Evolutionary conservation across 345 rosid species (phyloP).

Genomic region (Noccaea caerulescens): DNA sequence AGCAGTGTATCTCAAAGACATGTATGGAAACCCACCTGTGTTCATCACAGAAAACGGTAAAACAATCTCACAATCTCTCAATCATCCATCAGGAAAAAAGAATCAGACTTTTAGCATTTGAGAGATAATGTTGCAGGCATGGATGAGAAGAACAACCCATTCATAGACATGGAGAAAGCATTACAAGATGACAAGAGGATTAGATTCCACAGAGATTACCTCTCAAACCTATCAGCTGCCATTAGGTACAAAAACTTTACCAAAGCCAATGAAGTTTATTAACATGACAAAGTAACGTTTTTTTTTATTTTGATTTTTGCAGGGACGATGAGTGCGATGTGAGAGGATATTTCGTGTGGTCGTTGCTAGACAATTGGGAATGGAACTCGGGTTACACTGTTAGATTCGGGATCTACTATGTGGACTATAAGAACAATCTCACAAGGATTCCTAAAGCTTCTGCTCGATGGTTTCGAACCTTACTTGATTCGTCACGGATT

Average conservation of each 20-base stretch:
- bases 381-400: conserved; percentile 95
- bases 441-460: conserved; percentile 88
- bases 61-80: not conserved
- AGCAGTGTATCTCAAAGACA: conserved; percentile 64
- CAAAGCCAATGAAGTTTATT: not conserved
- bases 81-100: not conserved
- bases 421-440: conserved; percentile 75
- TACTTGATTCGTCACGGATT: conserved; percentile 42
- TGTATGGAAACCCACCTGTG: conserved; percentile 76
- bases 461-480: conserved; percentile 67
- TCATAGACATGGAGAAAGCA: conserved; percentile 56
- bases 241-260: conserved; percentile 51
- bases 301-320: conserved; percentile 9
- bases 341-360: conserved; percentile 83
- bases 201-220: conserved; percentile 78
- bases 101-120: not conserved
- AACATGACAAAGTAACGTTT: not conserved
- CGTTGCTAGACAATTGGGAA: conserved; percentile 94
- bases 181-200: conserved; percentile 80
- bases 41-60: conserved; percentile 81
- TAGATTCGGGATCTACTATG: conserved; percentile 79
- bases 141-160: conserved; percentile 76
- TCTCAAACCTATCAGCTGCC: conserved; percentile 85
- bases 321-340: conserved; percentile 69
- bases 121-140: conserved; percentile 53